Evolutionary conservation across 768 basidiomycete genomes (phyloP).

Genomic region (Leccinum variicolor): DNA sequence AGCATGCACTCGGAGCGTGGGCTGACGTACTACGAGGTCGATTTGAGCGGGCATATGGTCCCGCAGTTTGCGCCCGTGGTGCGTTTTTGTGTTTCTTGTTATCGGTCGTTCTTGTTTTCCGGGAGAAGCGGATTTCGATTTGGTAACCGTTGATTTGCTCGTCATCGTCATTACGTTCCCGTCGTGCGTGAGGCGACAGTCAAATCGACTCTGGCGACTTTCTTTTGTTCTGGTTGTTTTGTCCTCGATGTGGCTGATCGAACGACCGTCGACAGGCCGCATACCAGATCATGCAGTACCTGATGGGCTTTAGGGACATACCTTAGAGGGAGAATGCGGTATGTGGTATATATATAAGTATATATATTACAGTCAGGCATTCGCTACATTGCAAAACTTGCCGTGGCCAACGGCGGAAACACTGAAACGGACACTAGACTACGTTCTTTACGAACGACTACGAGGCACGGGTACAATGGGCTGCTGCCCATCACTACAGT

Average conservation of each 20-base stretch:
- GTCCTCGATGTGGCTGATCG: background rate
- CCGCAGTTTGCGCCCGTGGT: conserved; percentile 65
- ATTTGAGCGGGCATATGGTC: conserved; percentile 71
- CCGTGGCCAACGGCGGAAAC: too few species aligned
- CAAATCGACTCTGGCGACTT: too few species aligned
- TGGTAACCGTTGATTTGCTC: background rate
- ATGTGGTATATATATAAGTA: background rate
- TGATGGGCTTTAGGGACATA: conserved; percentile 58
- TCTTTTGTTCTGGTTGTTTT: too few species aligned
- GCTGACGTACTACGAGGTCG: conserved; percentile 64
- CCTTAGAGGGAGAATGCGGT: conserved; percentile 23
- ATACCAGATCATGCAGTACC: conserved; percentile 64
- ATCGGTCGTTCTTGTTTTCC: background rate
- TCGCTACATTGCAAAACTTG: too few species aligned
- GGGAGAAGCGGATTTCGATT: too few species aligned
- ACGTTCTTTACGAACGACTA: too few species aligned
- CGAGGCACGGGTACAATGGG: too few species aligned
- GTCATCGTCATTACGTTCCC: background rate
- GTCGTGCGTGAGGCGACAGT: background rate
- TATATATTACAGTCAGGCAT: too few species aligned
- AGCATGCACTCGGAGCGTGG: conserved; percentile 64
- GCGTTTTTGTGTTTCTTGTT: conserved; percentile 20
- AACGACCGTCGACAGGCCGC: conserved; percentile 44
- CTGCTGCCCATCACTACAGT: too few species aligned
- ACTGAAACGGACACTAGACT: too few species aligned